Evolutionary conservation across 495 filamentous ascomycete species (phyloP), one percentile per base, ranked within the genome.

Genomic region (Podospora comata): DNA sequence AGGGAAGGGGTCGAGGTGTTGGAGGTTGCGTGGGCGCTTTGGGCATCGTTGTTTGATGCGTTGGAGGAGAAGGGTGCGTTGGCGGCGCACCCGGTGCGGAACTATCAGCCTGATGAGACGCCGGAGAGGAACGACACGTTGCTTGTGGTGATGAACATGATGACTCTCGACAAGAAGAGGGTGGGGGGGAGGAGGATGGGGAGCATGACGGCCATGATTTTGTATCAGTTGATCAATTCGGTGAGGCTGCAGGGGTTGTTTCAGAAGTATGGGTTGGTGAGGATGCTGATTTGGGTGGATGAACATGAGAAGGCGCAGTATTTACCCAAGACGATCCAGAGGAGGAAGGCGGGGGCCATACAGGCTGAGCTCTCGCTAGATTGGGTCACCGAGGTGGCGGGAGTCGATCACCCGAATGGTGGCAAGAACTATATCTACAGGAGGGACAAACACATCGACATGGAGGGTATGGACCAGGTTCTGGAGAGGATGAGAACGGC

Each of bases 251-350:
- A 77, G 19, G 67, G 73, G 2, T 74, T 85, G 19, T 86, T 90
- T 64, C 88, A 91, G 59, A 79, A 74, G 20, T 88, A 87, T 68
- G 89, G 93, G 9, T 84, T 85, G 6, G 88, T 94, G 7, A 86
- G 92, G 63, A 86, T 94, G 79, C 79, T 97, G 3, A 69, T 91
- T 30, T 89, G 90, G 85, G 61, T 85, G 5, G 74, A 78, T 0
- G 74, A 85, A 34, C 68, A 76, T 0, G 89, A 91, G 26, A 85
- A 82, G 60, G 55, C 84, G 5, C 48, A 89, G 4, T 5, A 80
- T 0, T 11, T 83, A 23, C 91, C 93, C 0, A 85, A 84, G 30
- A 78, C 73, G 2, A 65, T 89, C 2, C 74, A 72, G 19, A 74
- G 79, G 3, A 85, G 90, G 58, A 80, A 71, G 55, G 88, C 88